Conservation (phyloP, 495 filamentous ascomycete species). For the Penicillium pancosmium region DNA sequence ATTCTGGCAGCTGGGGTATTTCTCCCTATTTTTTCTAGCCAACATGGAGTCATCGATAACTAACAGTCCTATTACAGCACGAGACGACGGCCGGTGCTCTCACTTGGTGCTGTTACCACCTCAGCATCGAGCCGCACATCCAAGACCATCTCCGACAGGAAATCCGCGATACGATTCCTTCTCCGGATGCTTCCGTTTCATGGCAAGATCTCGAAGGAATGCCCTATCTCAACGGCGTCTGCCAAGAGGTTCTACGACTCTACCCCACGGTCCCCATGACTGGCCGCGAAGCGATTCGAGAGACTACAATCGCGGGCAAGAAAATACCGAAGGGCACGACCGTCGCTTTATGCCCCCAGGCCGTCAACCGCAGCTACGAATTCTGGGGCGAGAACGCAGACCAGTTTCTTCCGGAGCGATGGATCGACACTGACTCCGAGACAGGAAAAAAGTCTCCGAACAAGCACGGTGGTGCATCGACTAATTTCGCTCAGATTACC, state of each 20-base stretch:
- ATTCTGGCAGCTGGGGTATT: constrained; percentile 52
- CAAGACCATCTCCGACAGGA: constrained; percentile 52
- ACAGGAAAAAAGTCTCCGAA: constrained; percentile 31
- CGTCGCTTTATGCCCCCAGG: constrained; percentile 47
- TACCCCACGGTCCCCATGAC: constrained; percentile 57
- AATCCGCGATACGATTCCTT: constrained; percentile 45
- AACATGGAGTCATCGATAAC: constrained; percentile 16
- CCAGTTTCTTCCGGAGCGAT: constrained; percentile 49
- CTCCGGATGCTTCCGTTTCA: constrained; percentile 30
- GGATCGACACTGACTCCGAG: constrained; percentile 46
- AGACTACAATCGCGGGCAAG: constrained; percentile 47
- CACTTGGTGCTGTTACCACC: constrained; percentile 55
- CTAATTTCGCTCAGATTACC: constrained; percentile 50
- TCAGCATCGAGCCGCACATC: constrained; percentile 47
- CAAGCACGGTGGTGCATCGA: constrained; percentile 43
- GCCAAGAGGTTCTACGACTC: constrained; percentile 51
- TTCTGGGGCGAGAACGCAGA: constrained; percentile 49
- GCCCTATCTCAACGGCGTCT: constrained; percentile 55
- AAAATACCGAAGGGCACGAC: constrained; percentile 48
- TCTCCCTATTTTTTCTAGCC: neutral
- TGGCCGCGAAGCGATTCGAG: constrained; percentile 48
- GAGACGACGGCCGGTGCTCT: constrained; percentile 59
- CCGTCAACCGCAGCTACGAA: constrained; percentile 41
- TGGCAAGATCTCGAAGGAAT: constrained; percentile 49
- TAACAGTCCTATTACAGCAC: constrained; percentile 29